phyloP scores from a whole-genome alignment of 176 grass and related monocot genomes.

The Ensete ventricosum region DNA sequence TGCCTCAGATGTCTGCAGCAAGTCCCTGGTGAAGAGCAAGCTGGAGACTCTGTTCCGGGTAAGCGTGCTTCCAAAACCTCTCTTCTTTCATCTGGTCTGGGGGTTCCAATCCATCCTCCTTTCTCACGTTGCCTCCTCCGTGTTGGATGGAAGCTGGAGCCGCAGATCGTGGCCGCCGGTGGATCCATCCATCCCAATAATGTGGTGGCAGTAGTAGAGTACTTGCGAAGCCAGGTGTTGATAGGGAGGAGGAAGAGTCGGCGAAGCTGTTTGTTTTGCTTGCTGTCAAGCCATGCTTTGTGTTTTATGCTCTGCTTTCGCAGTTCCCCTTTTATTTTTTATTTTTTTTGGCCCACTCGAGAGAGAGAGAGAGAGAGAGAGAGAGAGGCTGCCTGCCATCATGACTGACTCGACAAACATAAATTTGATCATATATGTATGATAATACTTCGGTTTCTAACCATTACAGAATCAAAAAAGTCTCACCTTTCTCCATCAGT shows the following conservation, averaged over 20 bases:
- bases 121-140: background rate
- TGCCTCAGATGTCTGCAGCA: slow-evolving; percentile 24
- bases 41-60: slow-evolving; percentile 36
- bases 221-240: background rate
- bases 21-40: slow-evolving; percentile 26
- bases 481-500: no score
- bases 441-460: no score
- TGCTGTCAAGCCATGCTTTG: background rate
- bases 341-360: background rate
- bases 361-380: no score
- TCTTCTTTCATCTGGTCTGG: no score
- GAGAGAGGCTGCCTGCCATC: no score
- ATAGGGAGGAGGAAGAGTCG: background rate
- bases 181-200: slow-evolving; percentile 33
- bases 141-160: slow-evolving; percentile 27
- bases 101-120: background rate
- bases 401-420: background rate
- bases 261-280: background rate
- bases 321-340: no score
- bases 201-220: slow-evolving; percentile 5
- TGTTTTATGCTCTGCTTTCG: background rate
- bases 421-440: background rate
- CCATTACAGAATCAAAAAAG: no score
- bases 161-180: slow-evolving; percentile 30
- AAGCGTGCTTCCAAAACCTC: background rate